Evolutionary conservation across 2,329 filamentous ascomycete species (phyloP).

Genomic region (Dactylellina sp.): DNA sequence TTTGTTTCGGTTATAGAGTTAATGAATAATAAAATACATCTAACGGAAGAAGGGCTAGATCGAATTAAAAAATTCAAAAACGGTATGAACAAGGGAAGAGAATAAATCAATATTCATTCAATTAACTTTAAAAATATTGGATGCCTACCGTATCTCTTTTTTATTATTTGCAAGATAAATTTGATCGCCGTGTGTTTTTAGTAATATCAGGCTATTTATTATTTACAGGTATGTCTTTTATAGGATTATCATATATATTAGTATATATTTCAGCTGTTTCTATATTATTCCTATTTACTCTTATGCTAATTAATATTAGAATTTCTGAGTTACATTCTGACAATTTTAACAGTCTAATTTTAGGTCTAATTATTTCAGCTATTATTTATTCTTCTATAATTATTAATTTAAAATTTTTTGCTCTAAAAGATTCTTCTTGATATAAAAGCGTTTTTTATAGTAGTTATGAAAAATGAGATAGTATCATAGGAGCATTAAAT

Average conservation of each 20-base stretch:
- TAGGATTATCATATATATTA: slow-evolving; percentile 13
- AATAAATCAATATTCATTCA: slow-evolving; percentile 14
- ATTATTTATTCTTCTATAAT: slow-evolving; percentile 24
- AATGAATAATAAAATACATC: slow-evolving; percentile 27
- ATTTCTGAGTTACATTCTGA: not conserved
- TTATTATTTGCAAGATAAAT: slow-evolving; percentile 3
- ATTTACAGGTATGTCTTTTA: slow-evolving; percentile 7
- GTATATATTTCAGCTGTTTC: slow-evolving; percentile 7
- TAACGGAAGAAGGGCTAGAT: slow-evolving; percentile 21
- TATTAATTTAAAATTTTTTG: slow-evolving; percentile 21
- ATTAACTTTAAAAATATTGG: slow-evolving; percentile 14
- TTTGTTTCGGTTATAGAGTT: slow-evolving; percentile 13
- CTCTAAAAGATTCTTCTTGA: slow-evolving; percentile 26
- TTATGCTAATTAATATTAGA: no score
- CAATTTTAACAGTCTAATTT: slow-evolving; percentile 23
- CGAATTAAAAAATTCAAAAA: slow-evolving; percentile 24
- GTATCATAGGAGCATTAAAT: slow-evolving; percentile 32
- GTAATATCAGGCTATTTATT: slow-evolving; percentile 5
- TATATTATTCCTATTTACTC: slow-evolving; percentile 14
- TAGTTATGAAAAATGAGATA: slow-evolving; percentile 21
- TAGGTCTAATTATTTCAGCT: slow-evolving; percentile 20
- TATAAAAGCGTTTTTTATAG: slow-evolving; percentile 26
- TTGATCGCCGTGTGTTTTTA: slow-evolving; percentile 6
- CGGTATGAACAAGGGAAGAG: slow-evolving; percentile 20
- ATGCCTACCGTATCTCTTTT: not conserved